A percentile compares a stretch with the other conserved stretches of the same genome.
Conservation (phyloP, 768 basidiomycete genomes). For the Rhizopogon sp. region DNA sequence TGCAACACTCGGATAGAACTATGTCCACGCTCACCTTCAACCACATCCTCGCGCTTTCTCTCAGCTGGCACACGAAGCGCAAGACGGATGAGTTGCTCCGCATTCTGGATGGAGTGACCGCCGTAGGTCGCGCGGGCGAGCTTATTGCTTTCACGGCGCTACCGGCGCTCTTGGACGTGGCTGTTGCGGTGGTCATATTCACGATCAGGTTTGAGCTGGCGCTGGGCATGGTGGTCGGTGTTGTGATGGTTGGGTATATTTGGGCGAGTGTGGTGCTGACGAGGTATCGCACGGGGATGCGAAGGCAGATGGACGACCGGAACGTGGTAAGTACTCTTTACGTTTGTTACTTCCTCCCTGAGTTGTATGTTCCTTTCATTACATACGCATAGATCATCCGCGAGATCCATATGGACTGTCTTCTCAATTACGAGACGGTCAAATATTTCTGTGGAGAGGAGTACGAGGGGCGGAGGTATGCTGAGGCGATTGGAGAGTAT, state of each 20-base stretch:
- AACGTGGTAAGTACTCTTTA: constrained; percentile 51
- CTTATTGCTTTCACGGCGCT: constrained; percentile 78
- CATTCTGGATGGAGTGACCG: constrained; percentile 78
- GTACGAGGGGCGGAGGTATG: constrained; percentile 69
- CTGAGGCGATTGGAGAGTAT: constrained; percentile 65
- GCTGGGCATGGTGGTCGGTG: constrained; percentile 55
- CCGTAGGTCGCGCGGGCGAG: constrained; percentile 81
- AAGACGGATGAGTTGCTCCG: constrained; percentile 62
- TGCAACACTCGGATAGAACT: constrained; percentile 82
- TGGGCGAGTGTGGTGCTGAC: constrained; percentile 53
- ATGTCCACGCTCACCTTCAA: constrained; percentile 60
- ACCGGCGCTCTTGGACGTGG: constrained; percentile 79
- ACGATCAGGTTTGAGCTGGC: constrained; percentile 53
- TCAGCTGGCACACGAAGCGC: constrained; percentile 75
- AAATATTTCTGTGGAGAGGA: constrained; percentile 88
- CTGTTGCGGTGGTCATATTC: constrained; percentile 59
- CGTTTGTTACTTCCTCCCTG: background rate
- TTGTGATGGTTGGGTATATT: constrained; percentile 72
- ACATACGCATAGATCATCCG: constrained; percentile 38
- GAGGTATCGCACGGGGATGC: constrained; percentile 63
- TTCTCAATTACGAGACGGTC: constrained; percentile 80
- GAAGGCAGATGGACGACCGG: constrained; percentile 75
- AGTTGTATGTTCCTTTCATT: background rate
- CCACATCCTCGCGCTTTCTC: constrained; percentile 81
- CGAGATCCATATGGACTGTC: constrained; percentile 63